Evolutionary conservation across 2,329 filamentous ascomycete species (phyloP).

Genomic region (Aspergillus ochraceoroseus): DNA sequence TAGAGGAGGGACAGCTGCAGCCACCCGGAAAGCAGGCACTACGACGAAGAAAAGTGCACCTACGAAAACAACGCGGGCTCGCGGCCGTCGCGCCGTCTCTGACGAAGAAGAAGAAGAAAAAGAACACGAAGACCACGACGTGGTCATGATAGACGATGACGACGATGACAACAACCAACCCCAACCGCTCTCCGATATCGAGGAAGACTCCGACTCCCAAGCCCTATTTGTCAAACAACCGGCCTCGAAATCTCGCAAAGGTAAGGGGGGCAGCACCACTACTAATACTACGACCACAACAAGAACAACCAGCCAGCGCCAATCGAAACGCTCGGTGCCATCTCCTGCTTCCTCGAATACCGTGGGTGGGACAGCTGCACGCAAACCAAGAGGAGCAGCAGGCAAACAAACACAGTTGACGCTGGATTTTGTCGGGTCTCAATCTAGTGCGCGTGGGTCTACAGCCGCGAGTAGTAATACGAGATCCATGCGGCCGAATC

Average conservation of each 20-base stretch:
- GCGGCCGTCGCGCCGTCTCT: constrained; percentile 31
- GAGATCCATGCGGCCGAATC: constrained; percentile 23
- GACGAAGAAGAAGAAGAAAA: constrained; percentile 44
- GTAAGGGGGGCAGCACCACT: too few species aligned
- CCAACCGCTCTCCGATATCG: constrained; percentile 28
- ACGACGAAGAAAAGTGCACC: constrained; percentile 27
- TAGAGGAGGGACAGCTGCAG: constrained; percentile 41
- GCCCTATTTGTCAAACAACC: constrained; percentile 43
- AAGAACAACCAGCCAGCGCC: constrained; percentile 23
- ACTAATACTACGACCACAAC: constrained; percentile 20
- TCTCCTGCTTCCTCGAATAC: constrained; percentile 36
- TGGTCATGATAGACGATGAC: constrained; percentile 39
- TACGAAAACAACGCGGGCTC: constrained; percentile 20
- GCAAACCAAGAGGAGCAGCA: constrained; percentile 22
- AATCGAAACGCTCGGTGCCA: constrained; percentile 25
- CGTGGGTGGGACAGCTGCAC: constrained; percentile 25
- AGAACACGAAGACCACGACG: constrained; percentile 37
- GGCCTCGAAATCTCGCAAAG: constrained; percentile 25
- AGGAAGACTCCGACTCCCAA: constrained; percentile 35
- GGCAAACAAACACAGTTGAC: constrained; percentile 38
- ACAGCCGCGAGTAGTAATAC: constrained; percentile 9
- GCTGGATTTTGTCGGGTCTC: constrained; percentile 39
- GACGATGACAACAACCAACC: constrained; percentile 29
- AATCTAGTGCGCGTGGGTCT: constrained; percentile 29
- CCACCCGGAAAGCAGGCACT: constrained; percentile 37